These are phyloP conservation scores for Globisporangium recalcitrans DNA, from an alignment of 352 stramenopile genomes.

Conservation along the genomic window DNA sequence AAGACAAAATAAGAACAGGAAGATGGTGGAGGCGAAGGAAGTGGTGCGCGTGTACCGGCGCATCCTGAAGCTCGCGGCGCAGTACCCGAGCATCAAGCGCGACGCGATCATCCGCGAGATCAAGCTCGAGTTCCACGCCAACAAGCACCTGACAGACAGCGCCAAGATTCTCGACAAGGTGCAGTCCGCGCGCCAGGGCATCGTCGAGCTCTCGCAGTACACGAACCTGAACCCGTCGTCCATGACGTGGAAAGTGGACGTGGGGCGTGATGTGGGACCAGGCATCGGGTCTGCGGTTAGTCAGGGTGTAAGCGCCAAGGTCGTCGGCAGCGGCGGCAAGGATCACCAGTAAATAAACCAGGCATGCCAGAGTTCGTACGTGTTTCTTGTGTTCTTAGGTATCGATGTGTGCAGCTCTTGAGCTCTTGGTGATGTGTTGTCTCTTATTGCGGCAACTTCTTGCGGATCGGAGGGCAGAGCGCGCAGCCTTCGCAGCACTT, in stretches of 20 bases:
- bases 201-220: slow-evolving; percentile 77
- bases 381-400: background rate
- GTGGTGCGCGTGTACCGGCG: slow-evolving; percentile 76
- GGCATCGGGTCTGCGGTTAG: slow-evolving; percentile 11
- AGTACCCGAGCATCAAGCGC: slow-evolving; percentile 84
- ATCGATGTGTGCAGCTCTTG: background rate
- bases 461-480: slow-evolving; percentile 29
- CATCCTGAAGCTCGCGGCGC: slow-evolving; percentile 78
- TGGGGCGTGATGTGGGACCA: slow-evolving; percentile 47
- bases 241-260: slow-evolving; percentile 66
- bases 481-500: slow-evolving; percentile 55
- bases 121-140: slow-evolving; percentile 80
- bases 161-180: slow-evolving; percentile 64
- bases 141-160: slow-evolving; percentile 57
- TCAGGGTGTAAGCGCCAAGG: slow-evolving; percentile 32
- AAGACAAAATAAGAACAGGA: background rate
- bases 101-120: slow-evolving; percentile 79
- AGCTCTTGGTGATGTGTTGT: background rate
- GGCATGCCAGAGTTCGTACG: background rate
- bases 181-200: slow-evolving; percentile 54
- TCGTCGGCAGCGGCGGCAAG: slow-evolving; percentile 30
- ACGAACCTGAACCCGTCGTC: slow-evolving; percentile 50
- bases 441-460: slow-evolving; percentile 2
- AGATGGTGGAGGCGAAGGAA: slow-evolving; percentile 41
- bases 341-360: slow-evolving; percentile 3